Base-by-base conservation (phyloP, 768 basidiomycete genomes). In the Boletus rex-veris region DNA sequence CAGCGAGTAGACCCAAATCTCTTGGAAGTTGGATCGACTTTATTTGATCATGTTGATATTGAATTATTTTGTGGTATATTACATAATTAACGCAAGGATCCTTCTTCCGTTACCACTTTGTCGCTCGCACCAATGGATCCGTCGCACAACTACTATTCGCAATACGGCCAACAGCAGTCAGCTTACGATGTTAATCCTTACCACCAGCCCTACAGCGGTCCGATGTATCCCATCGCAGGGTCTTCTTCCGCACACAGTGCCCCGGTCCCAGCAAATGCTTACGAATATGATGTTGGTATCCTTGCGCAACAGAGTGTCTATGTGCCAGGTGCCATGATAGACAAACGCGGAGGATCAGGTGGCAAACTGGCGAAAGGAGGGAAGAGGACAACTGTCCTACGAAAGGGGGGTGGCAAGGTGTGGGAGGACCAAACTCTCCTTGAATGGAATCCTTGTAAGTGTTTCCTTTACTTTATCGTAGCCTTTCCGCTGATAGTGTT, bases 391-490 rank as follows among this genome's bases (percentile, higher is more conserved):
- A 99, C 97, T 4, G 97, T 99, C 10, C 73, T 99, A 45, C 80
- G 97, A 48, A 98, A 98, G 72, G 96, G 95, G 6, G 96, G 81
- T 50, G 97, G 97, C 33, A 95, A 93, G 74, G 86, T 91, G 21
- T 99, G 97, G 97, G 97, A 99, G 71, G 97, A 99, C 69, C 92
- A 92, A 73, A 97, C 93, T 4, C 76, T 99, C 52, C 73, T 98
- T 14, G 97, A 99, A 63, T 99, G 97, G 97, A 97, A 92, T 74
- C 90, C 96, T 48, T 84, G 95, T 97, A 66, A 60, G 90, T 78
- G 9, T 16, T 28, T 4, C 35, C 37, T 50, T 36, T 16, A 12
- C n/a, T 44, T 35, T 24, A 10, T 42, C 35, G 33, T 8, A 2
- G 21, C 14, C 10, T 41, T 44, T 3, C 8, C 7, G 61, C 58